A percentile compares a stretch with the other conserved stretches of the same genome.
Evolutionary conservation across 257 asterid species (phyloP).

Genomic region (Haberlea rhodopensis): DNA sequence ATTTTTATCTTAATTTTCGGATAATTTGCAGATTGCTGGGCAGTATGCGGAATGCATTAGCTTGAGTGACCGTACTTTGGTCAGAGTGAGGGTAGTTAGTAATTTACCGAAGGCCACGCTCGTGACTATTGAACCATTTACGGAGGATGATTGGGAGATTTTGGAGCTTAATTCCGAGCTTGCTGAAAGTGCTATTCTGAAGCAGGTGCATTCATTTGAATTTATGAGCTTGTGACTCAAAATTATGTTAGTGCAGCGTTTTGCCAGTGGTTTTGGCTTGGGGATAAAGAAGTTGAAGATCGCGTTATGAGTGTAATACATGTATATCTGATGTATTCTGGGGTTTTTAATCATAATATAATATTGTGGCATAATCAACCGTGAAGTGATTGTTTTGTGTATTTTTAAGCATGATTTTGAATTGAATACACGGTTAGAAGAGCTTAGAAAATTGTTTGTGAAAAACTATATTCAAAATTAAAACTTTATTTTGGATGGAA

Average conservation of each 20-base stretch:
- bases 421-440: too few species aligned
- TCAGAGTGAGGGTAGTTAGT: constrained; percentile 59
- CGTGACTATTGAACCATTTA: constrained; percentile 84
- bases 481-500: too few species aligned
- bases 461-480: too few species aligned
- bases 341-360: too few species aligned
- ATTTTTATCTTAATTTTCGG: constrained; percentile 13
- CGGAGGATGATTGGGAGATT: constrained; percentile 99
- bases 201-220: constrained; percentile 56
- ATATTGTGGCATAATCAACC: too few species aligned
- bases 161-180: constrained; percentile 94
- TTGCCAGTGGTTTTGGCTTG: constrained; percentile 13
- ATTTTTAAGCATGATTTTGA: too few species aligned
- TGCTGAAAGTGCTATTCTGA: constrained; percentile 74
- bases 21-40: constrained; percentile 57
- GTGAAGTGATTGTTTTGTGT: too few species aligned
- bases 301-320: not conserved
- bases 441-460: too few species aligned
- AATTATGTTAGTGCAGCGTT: constrained; percentile 11
- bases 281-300: constrained; percentile 8
- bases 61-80: constrained; percentile 60
- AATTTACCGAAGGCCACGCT: constrained; percentile 74
- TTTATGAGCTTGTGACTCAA: not conserved
- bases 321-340: too few species aligned
- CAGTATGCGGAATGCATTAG: constrained; percentile 90